Conservation (phyloP, 2,329 filamentous ascomycete species). For the Phialophora expanda region DNA sequence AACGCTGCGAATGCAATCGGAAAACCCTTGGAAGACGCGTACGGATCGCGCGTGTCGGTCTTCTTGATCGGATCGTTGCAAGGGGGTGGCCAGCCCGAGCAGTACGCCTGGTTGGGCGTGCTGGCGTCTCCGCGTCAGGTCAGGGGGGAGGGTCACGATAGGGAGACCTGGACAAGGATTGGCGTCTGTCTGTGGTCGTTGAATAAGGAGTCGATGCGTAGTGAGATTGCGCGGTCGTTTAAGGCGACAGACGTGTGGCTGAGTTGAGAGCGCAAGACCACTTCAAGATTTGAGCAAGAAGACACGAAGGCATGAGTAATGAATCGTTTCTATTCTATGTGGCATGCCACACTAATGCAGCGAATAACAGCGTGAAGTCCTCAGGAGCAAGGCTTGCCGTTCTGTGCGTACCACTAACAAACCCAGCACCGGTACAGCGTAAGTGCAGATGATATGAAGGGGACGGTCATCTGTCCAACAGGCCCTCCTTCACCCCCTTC, state of each 20-base stretch:
- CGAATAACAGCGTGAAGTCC: too few relatives aligned
- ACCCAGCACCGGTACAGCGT: too few relatives aligned
- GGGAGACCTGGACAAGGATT: not conserved
- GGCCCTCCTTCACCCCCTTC: not conserved
- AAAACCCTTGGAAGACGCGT: not conserved
- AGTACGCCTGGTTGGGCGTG: not conserved
- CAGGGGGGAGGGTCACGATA: not conserved
- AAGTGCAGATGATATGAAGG: not conserved
- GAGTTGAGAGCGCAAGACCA: not conserved
- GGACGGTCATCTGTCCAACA: not conserved
- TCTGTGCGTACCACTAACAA: too few relatives aligned
- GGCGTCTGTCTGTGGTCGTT: not conserved
- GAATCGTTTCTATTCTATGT: too few relatives aligned
- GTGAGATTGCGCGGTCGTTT: not conserved
- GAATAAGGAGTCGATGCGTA: not conserved
- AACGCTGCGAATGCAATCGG: not conserved
- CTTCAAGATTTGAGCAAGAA: not conserved
- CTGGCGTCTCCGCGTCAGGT: not conserved
- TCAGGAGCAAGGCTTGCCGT: too few relatives aligned
- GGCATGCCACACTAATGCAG: too few relatives aligned
- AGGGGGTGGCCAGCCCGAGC: not conserved
- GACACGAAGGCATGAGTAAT: not conserved
- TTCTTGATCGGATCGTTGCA: constrained; percentile 1
- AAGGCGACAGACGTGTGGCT: not conserved
- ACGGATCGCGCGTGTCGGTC: not conserved